Percentiles rank a stretch among this genome's conserved stretches.
phyloP scores from a whole-genome alignment of 768 basidiomycete species.

The Auricularia sp. region DNA sequence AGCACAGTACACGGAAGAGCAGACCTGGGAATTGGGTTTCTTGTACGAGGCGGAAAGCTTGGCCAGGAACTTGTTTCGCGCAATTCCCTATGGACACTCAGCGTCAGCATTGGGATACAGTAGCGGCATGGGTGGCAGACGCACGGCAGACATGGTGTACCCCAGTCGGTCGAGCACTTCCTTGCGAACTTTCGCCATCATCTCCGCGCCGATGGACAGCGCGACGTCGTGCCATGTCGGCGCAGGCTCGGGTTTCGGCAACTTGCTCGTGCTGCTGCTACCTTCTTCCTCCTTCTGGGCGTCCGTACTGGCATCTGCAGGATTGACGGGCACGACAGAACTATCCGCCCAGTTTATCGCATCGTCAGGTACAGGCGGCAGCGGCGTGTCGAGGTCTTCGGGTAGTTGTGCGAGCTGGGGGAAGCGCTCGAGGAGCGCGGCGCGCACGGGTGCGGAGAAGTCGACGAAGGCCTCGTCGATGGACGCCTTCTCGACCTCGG shows the following conservation, averaged over 20 bases:
- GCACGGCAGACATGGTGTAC: conserved; percentile 88
- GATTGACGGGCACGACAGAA: conserved; percentile 42
- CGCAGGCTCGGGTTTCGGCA: conserved; percentile 6
- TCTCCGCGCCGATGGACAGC: conserved; percentile 74
- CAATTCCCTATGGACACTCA: conserved; percentile 52
- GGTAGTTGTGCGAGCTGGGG: conserved; percentile 66
- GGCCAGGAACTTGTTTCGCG: conserved; percentile 88
- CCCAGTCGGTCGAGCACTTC: conserved; percentile 63
- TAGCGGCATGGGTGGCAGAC: conserved; percentile 15
- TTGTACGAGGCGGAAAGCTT: conserved; percentile 91
- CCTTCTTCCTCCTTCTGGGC: conserved; percentile 13
- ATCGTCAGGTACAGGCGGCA: conserved; percentile 55
- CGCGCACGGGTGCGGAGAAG: conserved; percentile 71
- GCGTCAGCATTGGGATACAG: neutral
- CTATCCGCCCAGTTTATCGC: conserved; percentile 51
- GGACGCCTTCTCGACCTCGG: conserved; percentile 91
- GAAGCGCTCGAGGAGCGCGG: conserved; percentile 59
- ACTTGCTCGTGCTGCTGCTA: conserved; percentile 12
- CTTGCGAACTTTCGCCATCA: conserved; percentile 66
- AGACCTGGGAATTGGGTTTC: conserved; percentile 80
- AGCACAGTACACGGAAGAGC: neutral
- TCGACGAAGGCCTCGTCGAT: conserved; percentile 98
- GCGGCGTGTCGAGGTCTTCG: conserved; percentile 59
- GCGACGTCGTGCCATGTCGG: conserved; percentile 89
- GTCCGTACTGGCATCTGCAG: conserved; percentile 8